Base-by-base conservation (phyloP, 371 early-diverging fungal species). In the Encephalitozoon intestinalis region DNA sequence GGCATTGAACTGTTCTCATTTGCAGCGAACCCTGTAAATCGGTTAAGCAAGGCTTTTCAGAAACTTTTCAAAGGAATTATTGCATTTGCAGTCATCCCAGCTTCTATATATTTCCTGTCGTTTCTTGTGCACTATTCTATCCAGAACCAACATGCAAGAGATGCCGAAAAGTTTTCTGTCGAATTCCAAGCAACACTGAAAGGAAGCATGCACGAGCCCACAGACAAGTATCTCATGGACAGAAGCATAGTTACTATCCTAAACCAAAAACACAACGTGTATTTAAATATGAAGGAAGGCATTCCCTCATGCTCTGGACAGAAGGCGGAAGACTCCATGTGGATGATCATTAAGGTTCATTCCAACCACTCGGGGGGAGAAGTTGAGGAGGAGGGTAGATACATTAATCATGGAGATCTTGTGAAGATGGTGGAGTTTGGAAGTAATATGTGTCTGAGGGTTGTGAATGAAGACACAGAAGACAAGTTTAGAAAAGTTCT, bases 151-250 rank as follows among this genome's bases (percentile, higher is more conserved):
- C 28, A 58, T 15, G n/a, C 58, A 34, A 34, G 15, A 0, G 34
- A 70, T 49, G 51, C 49, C 1, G n/a, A 26, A 12, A 30, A 25
- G n/a, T 70, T 53, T 18, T 70, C 70, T 18, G 26, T 70, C 30
- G 49, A 40, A 18, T 70, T 70, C 70, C 70, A 70, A 41, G 41
- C 70, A 40, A 9, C 70, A 40, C 7, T 70, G 30, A 15, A 53
- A 3, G 51, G 34, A 4, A 49, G 44, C 12, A 23, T 28, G 12
- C 43, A 28, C 5, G 40, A 30, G 34, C 30, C 54, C 0, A 15
- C 70, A 3, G 70, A 72, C 34, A 39, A 11, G 39, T 72, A 58
- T 66, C 58, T 72, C 21, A 72, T 72, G 72, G 72, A 72, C 34
- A 63, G 72, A 51, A 54, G 58, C 25, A 72, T 34, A 15, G 40